Base-by-base conservation (phyloP, 139 green algal species). In the Tetradesmus lagerheimii region DNA sequence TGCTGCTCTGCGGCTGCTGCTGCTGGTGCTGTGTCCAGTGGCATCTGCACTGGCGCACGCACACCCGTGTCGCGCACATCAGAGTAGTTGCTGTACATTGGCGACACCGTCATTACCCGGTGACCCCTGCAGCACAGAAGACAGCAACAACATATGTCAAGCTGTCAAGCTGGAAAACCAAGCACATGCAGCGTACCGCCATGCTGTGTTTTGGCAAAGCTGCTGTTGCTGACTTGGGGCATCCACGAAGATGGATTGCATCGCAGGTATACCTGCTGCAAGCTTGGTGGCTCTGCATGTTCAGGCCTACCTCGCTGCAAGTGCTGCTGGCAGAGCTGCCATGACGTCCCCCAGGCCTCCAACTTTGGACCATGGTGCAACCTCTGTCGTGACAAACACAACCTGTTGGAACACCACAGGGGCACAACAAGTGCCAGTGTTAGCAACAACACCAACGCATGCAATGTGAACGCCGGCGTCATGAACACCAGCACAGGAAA, bases 331-430 rank as follows among this genome's bases (percentile, higher is more conserved):
- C 35, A 99, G 90, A 0, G 96, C 91, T 1, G 91, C 82, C 80
- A 97, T 81, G 14, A 99, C 97, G 88, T 99, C 97, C 0, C 90
- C 96, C 20, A 99, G 93, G 39, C 97, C 97, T 12, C 96, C 97
- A 4, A 96, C 95, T 74, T 99, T 98, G 18, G 89, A 95, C 95
- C 95, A 98, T 86, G 96, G 95, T 12, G 95, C 91, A 3, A 97
- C 94, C 86, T 99, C 97, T 16, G 96, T 96, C n/a, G 91, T 92
- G 0, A 98, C 95, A 92, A 99, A 99, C 0, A 99, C 96, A 23
- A 97, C 84, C 93, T 96, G 92, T 80, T 80, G 9, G 31, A 14
- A 80, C 11, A 27, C 43, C 0, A 14, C 35, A n/a, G 37, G 38
- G 11, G 23, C 8, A 35, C 38, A 37, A 50, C 35, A 38, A 83